A percentile compares a stretch with the other conserved stretches of the same genome.
phyloP scores from a whole-genome alignment of 2,329 filamentous ascomycete species.

The Celoporthe dispersa region DNA sequence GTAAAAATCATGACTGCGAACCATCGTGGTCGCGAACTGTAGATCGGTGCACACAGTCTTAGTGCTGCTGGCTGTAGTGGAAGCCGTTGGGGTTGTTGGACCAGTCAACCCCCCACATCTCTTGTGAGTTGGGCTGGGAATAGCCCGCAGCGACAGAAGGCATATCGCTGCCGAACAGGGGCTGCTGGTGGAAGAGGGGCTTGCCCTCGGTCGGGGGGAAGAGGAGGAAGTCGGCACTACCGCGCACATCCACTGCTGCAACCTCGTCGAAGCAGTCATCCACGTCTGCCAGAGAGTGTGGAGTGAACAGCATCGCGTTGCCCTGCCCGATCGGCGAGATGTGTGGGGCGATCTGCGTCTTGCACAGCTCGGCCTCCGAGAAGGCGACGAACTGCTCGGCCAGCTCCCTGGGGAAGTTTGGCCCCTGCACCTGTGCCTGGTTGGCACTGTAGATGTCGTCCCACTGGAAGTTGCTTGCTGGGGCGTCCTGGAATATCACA shows the following conservation, averaged over 20 bases:
- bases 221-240: constrained; percentile 67
- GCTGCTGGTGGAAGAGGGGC: constrained; percentile 40
- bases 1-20: constrained; percentile 16
- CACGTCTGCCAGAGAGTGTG: constrained; percentile 62
- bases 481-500: constrained; percentile 63
- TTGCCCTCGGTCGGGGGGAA: constrained; percentile 54
- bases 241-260: constrained; percentile 44
- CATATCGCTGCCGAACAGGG: constrained; percentile 53
- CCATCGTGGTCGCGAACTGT: neutral
- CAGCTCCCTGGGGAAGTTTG: constrained; percentile 55
- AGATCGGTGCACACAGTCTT: constrained; percentile 23
- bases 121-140: constrained; percentile 57
- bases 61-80: constrained; percentile 39
- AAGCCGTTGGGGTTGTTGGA: constrained; percentile 38
- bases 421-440: constrained; percentile 39
- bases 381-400: constrained; percentile 48
- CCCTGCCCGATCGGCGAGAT: constrained; percentile 72
- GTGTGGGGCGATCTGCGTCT: constrained; percentile 52
- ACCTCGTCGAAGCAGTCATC: constrained; percentile 70
- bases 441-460: constrained; percentile 66
- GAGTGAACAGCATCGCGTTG: constrained; percentile 71
- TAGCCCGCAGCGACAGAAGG: constrained; percentile 56
- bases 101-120: constrained; percentile 54
- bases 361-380: constrained; percentile 44
- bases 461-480: constrained; percentile 61